Base-by-base conservation (phyloP, 805 yeast genomes). In the Saturnispora dispora region DNA sequence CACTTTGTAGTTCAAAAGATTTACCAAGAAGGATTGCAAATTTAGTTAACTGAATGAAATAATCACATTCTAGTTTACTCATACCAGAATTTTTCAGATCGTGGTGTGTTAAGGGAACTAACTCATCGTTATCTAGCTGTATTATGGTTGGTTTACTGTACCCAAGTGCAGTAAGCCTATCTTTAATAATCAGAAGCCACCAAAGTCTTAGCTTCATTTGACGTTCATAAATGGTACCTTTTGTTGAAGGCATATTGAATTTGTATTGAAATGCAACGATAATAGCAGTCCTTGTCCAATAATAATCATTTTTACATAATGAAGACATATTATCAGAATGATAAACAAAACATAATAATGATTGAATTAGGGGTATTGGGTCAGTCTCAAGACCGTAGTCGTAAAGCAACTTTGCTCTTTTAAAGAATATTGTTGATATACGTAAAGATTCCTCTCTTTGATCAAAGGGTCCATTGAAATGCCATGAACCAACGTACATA, bases 121-220 rank as follows among this genome's bases (percentile, higher is more conserved):
- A 88, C 60, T 83, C 90, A 60, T 86, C 80, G 61, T 86, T 91
- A 46, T 79, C 83, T 54, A 84, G 70, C 58, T 81, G 82, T 46
- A 87, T 82, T 58, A 76, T 71, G 5, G 78, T 66, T 0, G 95
- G 93, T 51, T 89, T 72, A 15, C 93, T 90, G 65, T 81, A 81
- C 0, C 89, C 87, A 47, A 83, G 75, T 2, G 89, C 81, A 9
- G 81, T 79, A 40, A 77, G 71, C 23, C 88, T 69, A 64, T 86
- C 95, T 58, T 86, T 81, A 53, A 79, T 77, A 63, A 82, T 83
- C 20, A 87, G 66, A 55, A 80, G 72, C 95, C 95, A 86, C 88
- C 89, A 86, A 18, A 65, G 52, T 36, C 65, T 50, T 45, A 57
- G 57, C 44, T 56, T 57, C 56, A 62, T 57, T 22, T 50, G 52